phyloP scores from a whole-genome alignment of 2,329 filamentous ascomycete genomes.

The Cryphonectria naterciae region DNA sequence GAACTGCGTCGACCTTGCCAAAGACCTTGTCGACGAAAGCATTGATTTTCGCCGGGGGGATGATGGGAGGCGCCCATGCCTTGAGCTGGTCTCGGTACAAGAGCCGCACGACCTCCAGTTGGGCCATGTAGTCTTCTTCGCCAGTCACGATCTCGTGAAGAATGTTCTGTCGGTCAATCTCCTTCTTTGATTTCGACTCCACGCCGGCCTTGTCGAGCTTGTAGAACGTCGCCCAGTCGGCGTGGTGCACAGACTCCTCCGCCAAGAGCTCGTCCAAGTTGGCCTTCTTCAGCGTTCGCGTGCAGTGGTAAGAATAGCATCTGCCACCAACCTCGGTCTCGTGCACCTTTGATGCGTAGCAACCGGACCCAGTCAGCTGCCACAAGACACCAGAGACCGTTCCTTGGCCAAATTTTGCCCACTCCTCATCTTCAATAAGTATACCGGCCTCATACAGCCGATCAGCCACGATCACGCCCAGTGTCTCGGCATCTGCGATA shows the following conservation, averaged over 20 bases:
- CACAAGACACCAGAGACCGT: conserved; percentile 87
- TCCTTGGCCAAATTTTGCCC: conserved; percentile 88
- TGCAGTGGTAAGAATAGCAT: conserved; percentile 94
- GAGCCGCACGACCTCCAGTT: conserved; percentile 81
- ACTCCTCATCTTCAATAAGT: conserved; percentile 88
- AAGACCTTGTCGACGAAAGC: conserved; percentile 87
- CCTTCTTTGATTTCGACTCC: conserved; percentile 76
- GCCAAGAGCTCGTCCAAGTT: conserved; percentile 77
- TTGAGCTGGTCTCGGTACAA: conserved; percentile 84
- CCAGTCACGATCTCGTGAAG: conserved; percentile 94
- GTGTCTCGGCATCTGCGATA: conserved; percentile 88
- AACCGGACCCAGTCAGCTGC: conserved; percentile 89
- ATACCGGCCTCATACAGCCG: conserved; percentile 80
- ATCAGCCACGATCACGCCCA: conserved; percentile 76
- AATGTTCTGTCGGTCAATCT: conserved; percentile 90
- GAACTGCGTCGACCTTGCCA: conserved; percentile 85
- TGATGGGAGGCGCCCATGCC: conserved; percentile 75
- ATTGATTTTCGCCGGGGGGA: conserved; percentile 75
- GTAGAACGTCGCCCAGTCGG: conserved; percentile 92
- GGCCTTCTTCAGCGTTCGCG: conserved; percentile 91
- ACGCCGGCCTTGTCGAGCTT: conserved; percentile 77
- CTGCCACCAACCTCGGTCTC: conserved; percentile 69
- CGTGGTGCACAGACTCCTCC: conserved; percentile 68
- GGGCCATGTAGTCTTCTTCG: conserved; percentile 88
- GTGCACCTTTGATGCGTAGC: conserved; percentile 86